Evolutionary conservation across 225 moss, liverwort and hornwort genomes (phyloP), one percentile per base, ranked within the genome.

Genomic region (Pseudoscleropodium purum): DNA sequence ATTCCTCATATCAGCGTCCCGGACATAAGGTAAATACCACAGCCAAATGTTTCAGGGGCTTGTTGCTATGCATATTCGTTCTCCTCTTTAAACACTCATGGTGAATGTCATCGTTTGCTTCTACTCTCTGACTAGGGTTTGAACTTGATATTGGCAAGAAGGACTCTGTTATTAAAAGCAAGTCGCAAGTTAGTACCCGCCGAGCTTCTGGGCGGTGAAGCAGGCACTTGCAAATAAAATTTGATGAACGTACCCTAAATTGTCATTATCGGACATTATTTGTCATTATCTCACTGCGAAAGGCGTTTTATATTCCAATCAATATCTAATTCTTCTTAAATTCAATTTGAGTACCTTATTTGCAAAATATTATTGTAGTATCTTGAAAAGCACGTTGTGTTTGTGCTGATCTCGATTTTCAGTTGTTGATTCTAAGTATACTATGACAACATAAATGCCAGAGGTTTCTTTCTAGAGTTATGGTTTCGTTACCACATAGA

Each of bases 1-100:
- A 87, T 99, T 75, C 99, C 99, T 54, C 99, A 97, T 87, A 94
- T 99, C 76, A 97, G 93, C 83, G 99, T 99, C 77, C 99, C 96
- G 21, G 97, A 99, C 84, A 97, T 99, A 76, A 92, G 96, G 92
- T 97, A 89, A 91, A 31, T 69, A 64, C 45, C 45, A 82, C n/a
- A 39, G 36, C 51, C 26, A 70, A 36, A 82, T n/a, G 43, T 86
- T 85, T 61, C 85, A 84, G 24, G 52, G 56, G 11, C 57, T 75
- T 75, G 34, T 65, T 76, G 75, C 56, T 9, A 27, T 74, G 72
- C 17, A 74, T 64, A 33, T 24, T 24, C 25, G 17, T 43, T 56
- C 45, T 76, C 43, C 33, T 76, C 49, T 56, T 56, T 18, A 65
- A 65, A 13, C 18, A 65, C 33, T 59, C 23, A 67, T 41, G 73